A percentile compares a stretch with the other conserved stretches of the same genome.
These are phyloP conservation scores for Verticillium longisporum DNA, from an alignment of 2,329 filamentous ascomycete species.

Conservation along the genomic window DNA sequence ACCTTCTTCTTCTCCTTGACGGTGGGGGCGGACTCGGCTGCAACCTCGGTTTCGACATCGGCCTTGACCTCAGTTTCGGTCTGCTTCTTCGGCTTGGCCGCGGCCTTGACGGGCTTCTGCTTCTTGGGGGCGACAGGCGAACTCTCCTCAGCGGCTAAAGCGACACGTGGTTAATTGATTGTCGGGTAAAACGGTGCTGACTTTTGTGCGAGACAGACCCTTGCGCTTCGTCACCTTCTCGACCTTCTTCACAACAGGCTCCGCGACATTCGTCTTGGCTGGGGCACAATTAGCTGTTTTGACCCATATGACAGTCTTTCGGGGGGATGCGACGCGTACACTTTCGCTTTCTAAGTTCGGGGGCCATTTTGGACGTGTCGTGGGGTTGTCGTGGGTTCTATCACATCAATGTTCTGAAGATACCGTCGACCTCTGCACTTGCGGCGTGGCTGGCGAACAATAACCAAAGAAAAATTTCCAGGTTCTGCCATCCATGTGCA, in stretches of 20 bases:
- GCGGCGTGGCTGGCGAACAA: not conserved
- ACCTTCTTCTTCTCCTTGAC: constrained; percentile 38
- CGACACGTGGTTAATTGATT: constrained; percentile 15
- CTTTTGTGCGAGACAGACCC: constrained; percentile 17
- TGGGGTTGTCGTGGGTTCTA: not conserved
- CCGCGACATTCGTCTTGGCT: constrained; percentile 23
- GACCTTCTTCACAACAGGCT: constrained; percentile 18
- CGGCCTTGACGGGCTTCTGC: constrained; percentile 33
- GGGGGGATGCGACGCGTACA: constrained; percentile 9
- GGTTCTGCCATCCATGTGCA: constrained; percentile 10
- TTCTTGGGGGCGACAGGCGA: constrained; percentile 38
- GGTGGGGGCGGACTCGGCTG: constrained; percentile 29
- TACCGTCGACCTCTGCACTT: not conserved
- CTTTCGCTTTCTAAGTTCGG: constrained; percentile 33
- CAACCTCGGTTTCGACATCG: constrained; percentile 11
- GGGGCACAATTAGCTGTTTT: constrained; percentile 1
- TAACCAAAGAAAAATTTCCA: constrained; percentile 10
- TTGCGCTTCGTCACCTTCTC: constrained; percentile 25
- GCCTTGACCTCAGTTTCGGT: constrained; percentile 14
- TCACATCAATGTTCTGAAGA: not conserved
- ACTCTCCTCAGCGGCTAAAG: constrained; percentile 34
- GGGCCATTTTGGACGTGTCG: constrained; percentile 30
- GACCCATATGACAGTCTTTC: not conserved
- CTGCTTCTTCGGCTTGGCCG: constrained; percentile 16
- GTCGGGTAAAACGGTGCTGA: not conserved